phyloP scores from a whole-genome alignment of 305 asterid genomes.

The Stenogyne calaminthoides region DNA sequence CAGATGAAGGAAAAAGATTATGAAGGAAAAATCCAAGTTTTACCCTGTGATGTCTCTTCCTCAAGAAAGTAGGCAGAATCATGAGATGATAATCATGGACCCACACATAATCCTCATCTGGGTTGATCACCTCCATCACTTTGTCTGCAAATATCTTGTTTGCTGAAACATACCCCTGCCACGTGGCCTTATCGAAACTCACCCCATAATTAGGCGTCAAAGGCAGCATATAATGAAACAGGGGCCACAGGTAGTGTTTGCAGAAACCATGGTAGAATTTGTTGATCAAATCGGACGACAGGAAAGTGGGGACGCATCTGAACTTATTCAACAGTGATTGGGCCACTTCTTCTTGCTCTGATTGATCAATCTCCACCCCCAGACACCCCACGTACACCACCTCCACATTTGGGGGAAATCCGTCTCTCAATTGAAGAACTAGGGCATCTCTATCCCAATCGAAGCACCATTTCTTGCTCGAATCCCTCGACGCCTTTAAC shows the following conservation, averaged over 20 bases:
- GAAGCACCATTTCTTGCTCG: slow-evolving; percentile 60
- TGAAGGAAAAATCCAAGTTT: slow-evolving; percentile 83
- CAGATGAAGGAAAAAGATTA: slow-evolving; percentile 77
- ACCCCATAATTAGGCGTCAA: slow-evolving; percentile 66
- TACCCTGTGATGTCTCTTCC: slow-evolving; percentile 59
- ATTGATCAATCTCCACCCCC: slow-evolving; percentile 54
- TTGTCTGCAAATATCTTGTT: slow-evolving; percentile 83
- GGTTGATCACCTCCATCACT: slow-evolving; percentile 76
- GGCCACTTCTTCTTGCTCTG: slow-evolving; percentile 76
- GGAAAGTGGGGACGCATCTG: slow-evolving; percentile 80
- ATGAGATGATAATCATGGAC: slow-evolving; percentile 85
- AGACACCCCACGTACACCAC: slow-evolving; percentile 66
- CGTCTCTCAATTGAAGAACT: slow-evolving; percentile 68
- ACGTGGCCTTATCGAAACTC: slow-evolving; percentile 60
- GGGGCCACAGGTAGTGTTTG: slow-evolving; percentile 85
- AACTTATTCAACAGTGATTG: slow-evolving; percentile 60
- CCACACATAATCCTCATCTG: slow-evolving; percentile 84
- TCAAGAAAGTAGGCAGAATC: slow-evolving; percentile 79
- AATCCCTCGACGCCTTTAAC: slow-evolving; percentile 44
- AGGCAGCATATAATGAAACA: slow-evolving; percentile 84
- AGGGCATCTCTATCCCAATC: slow-evolving; percentile 79
- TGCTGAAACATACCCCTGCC: slow-evolving; percentile 79
- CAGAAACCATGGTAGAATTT: slow-evolving; percentile 83
- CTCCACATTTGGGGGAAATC: slow-evolving; percentile 60
- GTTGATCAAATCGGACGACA: slow-evolving; percentile 59